A percentile compares a stretch with the other conserved stretches of the same genome.
Evolutionary conservation across 305 asterid species (phyloP).

Genomic region (Fraxinus albicans): DNA sequence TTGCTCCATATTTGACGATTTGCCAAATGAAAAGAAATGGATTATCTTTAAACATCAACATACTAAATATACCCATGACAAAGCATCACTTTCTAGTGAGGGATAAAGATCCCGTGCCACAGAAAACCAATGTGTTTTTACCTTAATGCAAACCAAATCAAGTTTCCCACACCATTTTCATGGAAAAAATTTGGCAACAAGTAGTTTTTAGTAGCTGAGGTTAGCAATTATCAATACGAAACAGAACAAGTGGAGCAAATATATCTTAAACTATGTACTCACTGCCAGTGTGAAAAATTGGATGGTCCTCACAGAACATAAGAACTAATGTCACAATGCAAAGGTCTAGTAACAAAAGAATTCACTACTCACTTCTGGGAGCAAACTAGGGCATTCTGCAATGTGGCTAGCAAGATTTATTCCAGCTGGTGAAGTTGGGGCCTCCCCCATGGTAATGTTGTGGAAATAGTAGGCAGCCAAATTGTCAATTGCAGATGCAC

Average conservation of each 20-base stretch:
- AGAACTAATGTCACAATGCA: conserved; percentile 5
- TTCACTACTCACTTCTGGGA: conserved; percentile 68
- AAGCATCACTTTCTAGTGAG: not conserved
- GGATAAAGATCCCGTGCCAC: not conserved
- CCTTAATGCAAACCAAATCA: conserved; percentile 7
- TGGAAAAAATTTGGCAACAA: not conserved
- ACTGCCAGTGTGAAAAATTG: conserved; percentile 3
- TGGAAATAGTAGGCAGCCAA: conserved; percentile 87
- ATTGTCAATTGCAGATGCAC: conserved; percentile 88
- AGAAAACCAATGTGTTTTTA: not conserved
- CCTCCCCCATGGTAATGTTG: conserved; percentile 76
- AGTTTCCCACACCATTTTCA: conserved; percentile 12
- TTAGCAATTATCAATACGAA: not conserved
- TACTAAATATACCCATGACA: not conserved
- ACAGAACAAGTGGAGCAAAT: not conserved
- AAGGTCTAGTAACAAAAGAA: conserved; percentile 9
- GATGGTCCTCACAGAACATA: conserved; percentile 4
- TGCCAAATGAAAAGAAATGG: not conserved
- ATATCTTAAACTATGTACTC: not conserved
- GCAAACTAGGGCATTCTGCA: conserved; percentile 75
- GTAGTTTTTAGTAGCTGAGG: not conserved
- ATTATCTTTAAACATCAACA: not conserved
- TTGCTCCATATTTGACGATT: conserved; percentile 2
- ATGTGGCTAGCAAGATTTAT: conserved; percentile 77
- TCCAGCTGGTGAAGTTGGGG: conserved; percentile 71